phyloP scores from a whole-genome alignment of 2,329 filamentous ascomycete species.

The Plenodomus tracheiphilus region DNA sequence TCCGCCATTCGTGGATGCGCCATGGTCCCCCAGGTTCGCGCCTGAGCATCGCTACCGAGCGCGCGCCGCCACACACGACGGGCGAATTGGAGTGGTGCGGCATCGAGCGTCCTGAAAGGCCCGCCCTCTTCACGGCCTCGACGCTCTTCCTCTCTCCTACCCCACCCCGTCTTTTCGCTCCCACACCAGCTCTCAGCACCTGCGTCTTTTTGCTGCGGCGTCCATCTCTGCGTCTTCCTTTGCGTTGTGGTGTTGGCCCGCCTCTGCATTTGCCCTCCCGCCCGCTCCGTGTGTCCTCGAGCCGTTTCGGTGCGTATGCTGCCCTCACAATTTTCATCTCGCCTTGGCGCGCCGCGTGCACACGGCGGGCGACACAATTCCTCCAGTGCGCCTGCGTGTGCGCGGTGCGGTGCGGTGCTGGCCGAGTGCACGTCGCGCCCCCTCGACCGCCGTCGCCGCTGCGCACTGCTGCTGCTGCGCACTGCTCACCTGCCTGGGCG shows the following conservation, averaged over 20 bases:
- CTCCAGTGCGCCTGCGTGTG: constrained; percentile 7
- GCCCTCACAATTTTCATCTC: constrained; percentile 29
- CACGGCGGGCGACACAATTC: constrained; percentile 10
- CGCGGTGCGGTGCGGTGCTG: background rate
- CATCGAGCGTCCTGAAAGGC: constrained; percentile 24
- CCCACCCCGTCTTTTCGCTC: constrained; percentile 28
- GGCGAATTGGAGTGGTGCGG: constrained; percentile 27
- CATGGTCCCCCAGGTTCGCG: constrained; percentile 20
- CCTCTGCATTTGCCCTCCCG: constrained; percentile 20
- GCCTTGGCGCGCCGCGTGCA: constrained; percentile 22
- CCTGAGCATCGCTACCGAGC: constrained; percentile 25
- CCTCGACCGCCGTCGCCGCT: too few relatives aligned
- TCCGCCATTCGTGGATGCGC: constrained; percentile 25
- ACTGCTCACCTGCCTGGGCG: too few relatives aligned
- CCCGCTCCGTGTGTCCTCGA: constrained; percentile 24
- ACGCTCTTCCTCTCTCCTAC: constrained; percentile 24
- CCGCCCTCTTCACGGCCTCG: constrained; percentile 20
- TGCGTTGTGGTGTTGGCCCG: constrained; percentile 36
- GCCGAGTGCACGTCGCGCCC: too few relatives aligned
- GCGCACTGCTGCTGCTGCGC: too few relatives aligned
- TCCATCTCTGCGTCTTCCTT: constrained; percentile 33
- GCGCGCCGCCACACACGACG: constrained; percentile 28
- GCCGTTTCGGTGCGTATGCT: constrained; percentile 24
- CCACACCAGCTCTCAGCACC: constrained; percentile 9
- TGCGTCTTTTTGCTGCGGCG: constrained; percentile 10